phyloP scores from a whole-genome alignment of 2,329 filamentous ascomycete genomes.

The Botryotinia globosa region DNA sequence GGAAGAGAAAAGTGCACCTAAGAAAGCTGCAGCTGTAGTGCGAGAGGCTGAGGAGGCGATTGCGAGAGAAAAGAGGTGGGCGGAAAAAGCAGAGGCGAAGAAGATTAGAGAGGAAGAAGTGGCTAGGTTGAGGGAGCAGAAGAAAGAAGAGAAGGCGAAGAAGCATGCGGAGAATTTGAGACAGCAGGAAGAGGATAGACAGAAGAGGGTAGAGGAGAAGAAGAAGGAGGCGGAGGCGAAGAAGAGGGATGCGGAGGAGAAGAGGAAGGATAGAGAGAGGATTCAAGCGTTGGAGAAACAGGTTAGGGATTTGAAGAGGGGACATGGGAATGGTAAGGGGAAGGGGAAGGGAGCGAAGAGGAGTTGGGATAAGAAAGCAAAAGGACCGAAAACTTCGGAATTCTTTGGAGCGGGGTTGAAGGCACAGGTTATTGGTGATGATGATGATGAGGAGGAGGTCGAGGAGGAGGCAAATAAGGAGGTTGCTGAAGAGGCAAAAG shows the following conservation, averaged over 20 bases:
- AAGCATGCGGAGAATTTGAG: neutral
- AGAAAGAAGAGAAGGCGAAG: neutral
- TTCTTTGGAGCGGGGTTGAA: conserved; percentile 8
- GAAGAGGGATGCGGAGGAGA: neutral
- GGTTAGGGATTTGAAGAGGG: conserved; percentile 4
- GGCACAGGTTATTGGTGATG: neutral
- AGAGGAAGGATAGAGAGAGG: neutral
- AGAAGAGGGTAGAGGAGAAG: neutral
- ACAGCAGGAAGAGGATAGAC: conserved; percentile 1
- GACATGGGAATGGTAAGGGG: neutral
- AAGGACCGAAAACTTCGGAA: conserved; percentile 14
- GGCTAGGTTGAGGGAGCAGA: neutral
- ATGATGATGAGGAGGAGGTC: neutral
- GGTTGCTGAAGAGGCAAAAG: neutral
- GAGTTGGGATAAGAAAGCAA: neutral
- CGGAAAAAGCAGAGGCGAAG: neutral
- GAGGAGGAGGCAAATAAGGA: neutral
- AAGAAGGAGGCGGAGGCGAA: neutral
- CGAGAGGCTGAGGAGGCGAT: conserved; percentile 3
- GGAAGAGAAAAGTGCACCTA: neutral
- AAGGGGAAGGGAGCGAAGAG: neutral
- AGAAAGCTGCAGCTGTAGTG: conserved; percentile 1
- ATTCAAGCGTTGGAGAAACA: conserved; percentile 10
- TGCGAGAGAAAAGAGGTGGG: neutral
- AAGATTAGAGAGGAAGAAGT: neutral